Evolutionary conservation across 257 asterid species (phyloP).

Genomic region (Coffea canephora): DNA sequence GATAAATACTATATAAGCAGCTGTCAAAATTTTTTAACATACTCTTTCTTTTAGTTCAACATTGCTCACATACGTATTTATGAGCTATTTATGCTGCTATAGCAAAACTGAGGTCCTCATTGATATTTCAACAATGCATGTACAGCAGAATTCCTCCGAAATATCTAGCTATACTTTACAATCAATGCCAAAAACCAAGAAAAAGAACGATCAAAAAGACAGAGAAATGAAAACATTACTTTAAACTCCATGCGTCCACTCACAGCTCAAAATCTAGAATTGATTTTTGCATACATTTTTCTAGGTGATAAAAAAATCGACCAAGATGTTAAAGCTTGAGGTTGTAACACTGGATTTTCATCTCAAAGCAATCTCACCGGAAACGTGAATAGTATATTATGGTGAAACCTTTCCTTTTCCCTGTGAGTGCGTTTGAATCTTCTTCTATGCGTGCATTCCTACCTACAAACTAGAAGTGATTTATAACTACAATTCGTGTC

Average conservation of each 20-base stretch:
- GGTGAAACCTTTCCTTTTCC: not conserved
- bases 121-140: not conserved
- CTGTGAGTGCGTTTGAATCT: not conserved
- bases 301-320: not conserved
- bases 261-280: not conserved
- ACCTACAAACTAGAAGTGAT: not conserved
- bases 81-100: not conserved
- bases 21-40: not conserved
- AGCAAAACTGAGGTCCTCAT: not conserved
- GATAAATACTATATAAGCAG: not conserved
- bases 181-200: not conserved
- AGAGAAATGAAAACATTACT: not conserved
- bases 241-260: not conserved
- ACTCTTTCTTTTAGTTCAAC: not conserved
- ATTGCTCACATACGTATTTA: not conserved
- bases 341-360: not conserved
- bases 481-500: not conserved
- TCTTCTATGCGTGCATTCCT: not conserved
- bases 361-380: not conserved
- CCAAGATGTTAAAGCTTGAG: not conserved
- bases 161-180: not conserved
- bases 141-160: not conserved
- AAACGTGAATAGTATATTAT: not conserved
- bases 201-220: too few relatives aligned
- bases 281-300: not conserved